A percentile compares a stretch with the other conserved stretches of the same genome.
Evolutionary conservation across 140 eudicot species (phyloP).

Genomic region (Flaveria floridana): DNA sequence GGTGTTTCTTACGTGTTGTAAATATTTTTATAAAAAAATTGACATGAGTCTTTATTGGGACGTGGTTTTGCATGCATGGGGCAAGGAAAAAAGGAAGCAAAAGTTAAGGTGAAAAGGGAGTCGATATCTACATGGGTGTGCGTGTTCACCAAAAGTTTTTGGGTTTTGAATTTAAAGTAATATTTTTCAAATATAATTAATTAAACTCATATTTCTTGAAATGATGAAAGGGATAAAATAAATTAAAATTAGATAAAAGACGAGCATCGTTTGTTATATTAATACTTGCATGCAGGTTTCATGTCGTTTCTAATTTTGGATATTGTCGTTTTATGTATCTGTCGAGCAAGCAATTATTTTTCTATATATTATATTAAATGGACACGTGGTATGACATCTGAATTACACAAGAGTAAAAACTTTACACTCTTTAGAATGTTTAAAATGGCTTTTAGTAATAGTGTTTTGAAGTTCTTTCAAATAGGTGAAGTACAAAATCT

Average conservation of each 20-base stretch:
- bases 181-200: neutral
- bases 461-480: neutral
- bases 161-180: constrained; percentile 23
- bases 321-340: neutral
- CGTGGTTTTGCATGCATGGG: constrained; percentile 37
- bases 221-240: constrained; percentile 4
- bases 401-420: neutral
- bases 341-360: neutral
- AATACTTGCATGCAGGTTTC: constrained; percentile 1
- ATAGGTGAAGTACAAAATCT: neutral
- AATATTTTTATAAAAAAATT: neutral
- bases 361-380: neutral
- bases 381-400: constrained; percentile 4
- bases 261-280: constrained; percentile 16
- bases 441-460: neutral
- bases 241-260: neutral
- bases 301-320: neutral
- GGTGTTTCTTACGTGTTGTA: neutral
- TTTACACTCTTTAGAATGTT: too few relatives aligned
- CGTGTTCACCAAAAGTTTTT: constrained; percentile 41
- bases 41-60: constrained; percentile 22
- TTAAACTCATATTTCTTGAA: constrained; percentile 15
- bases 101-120: constrained; percentile 20
- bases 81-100: constrained; percentile 30
- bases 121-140: constrained; percentile 41